These are phyloP conservation scores for Astrephomene gubernaculifera DNA, from an alignment of 139 green algal genomes.

Conservation along the genomic window DNA sequence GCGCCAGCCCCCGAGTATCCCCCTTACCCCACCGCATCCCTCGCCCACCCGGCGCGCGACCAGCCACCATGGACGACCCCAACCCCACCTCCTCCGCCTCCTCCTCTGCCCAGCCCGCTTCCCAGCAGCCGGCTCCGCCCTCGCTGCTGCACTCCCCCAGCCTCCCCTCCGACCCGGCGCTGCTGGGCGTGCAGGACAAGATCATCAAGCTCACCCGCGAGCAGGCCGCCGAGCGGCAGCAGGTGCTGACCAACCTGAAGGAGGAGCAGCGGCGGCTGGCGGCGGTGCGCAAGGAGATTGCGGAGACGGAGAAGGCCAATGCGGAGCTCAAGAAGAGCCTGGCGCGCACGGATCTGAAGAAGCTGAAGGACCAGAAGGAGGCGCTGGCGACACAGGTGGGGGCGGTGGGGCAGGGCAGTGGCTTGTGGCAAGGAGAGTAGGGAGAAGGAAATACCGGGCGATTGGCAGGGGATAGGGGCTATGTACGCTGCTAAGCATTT, in stretches of 20 bases:
- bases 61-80: no score
- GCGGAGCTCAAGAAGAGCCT: conserved; percentile 38
- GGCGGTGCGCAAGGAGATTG: conserved; percentile 36
- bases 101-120: no score
- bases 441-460: no score
- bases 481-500: no score
- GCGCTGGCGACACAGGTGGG: conserved; percentile 14
- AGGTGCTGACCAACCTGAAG: conserved; percentile 26
- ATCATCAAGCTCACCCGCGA: conserved; percentile 39
- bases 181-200: conserved; percentile 46
- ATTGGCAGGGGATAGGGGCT: no score
- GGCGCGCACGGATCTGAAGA: conserved; percentile 35
- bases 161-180: conserved; percentile 9
- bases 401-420: no score
- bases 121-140: neutral
- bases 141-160: no score
- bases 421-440: no score
- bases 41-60: no score
- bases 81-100: no score
- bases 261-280: conserved; percentile 47
- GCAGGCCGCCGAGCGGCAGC: conserved; percentile 18
- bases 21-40: no score
- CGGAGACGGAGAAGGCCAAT: conserved; percentile 34
- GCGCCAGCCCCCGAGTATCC: no score
- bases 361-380: conserved; percentile 36